Evolutionary conservation across 129 eudicot species (phyloP), one percentile per base, ranked within the genome.

Genomic region (Artemisia argyi): DNA sequence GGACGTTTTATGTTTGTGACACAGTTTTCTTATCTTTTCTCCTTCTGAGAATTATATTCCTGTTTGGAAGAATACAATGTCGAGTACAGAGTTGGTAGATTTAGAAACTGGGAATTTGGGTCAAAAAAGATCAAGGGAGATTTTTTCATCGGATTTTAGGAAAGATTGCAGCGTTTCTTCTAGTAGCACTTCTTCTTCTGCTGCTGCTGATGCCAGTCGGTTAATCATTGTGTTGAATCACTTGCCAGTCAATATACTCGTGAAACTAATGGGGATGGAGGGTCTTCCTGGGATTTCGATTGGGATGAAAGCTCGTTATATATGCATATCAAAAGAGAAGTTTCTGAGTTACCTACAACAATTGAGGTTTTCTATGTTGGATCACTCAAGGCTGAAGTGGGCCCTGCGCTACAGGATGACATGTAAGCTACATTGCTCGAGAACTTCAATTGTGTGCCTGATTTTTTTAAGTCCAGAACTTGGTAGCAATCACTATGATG

Each of bases 231-330:
- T 85, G 7, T 86, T 87, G 12, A 85, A 85, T 60, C 90, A 85
- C 39, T 79, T 82, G 58, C 89, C 90, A 0, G 65, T 82, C 12
- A 82, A 85, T 62, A n/a, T n/a, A 85, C 87, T 5, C 62, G 49
- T 24, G 85, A 83, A 3, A 26, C 28, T 26, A 26, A 26, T 26
- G 28, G 28, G 28, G 28, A 26, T 3, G 39, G 39, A 32, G 77
- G 65, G 5, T 30, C 73, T 0, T 62, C 67, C 5, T 83, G 85
- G 87, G 79, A 75, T 48, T 85, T 85, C 46, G 79, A 75, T 72
- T 82, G 89, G 92, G 85, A 81, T 46, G 90, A 85, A 66, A 84
- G n/a, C n/a, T n/a, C n/a, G n/a, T n/a, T n/a, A n/a, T n/a, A n/a
- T n/a, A n/a, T n/a, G n/a, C n/a, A n/a, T n/a, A n/a, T n/a, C n/a